Base-by-base conservation (phyloP, 768 basidiomycete genomes). In the Pleurotus citrinopileatus region DNA sequence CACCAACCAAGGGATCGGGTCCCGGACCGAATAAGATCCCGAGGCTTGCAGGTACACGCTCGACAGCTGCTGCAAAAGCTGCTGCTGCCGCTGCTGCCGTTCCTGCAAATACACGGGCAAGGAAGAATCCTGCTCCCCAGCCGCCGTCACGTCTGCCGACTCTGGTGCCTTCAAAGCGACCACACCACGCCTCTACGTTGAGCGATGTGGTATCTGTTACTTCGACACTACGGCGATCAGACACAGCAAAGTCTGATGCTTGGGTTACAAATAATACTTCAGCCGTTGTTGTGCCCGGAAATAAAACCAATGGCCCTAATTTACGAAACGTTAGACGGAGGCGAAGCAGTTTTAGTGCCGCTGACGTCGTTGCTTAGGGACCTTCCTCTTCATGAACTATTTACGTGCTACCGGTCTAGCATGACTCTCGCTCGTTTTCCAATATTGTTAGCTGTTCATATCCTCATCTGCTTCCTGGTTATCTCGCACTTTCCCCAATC, bases 291-390 rank as follows among this genome's bases (percentile, higher is more conserved):
- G 81, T 84, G 12, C 84, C 88, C 17, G 81, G 80, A 13, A 80
- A 83, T 34, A 92, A 89, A 66, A 77, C 83, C 1, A 85, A 81
- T 58, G 82, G 90, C 34, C 91, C 91, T 6, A 83, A 85, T 1
- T 70, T 91, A 57, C 78, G 91, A 50, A 86, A 75, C 38, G 81
- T 91, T 46, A 78, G 90, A 59, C 79, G 89, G 57, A 74, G 91
- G 63, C 76, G 91, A 55, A 93, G 91, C 64, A 94, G 92, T 62
- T 94, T 94, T 68, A 93, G 92, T 65, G 77, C 86, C 53, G 91
- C 88, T 3, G 91, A 94, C 66, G 86, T 93, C 19, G 82, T 92
- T 56, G 90, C 88, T 62, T 93, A 73, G 69, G 22, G 29, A 10
- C 17, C 42, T 26, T 19, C 15, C 22, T 19, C 9, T 50, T 40